Conservation (phyloP, 495 filamentous ascomycete species). For the Neohortaea acidophila region DNA sequence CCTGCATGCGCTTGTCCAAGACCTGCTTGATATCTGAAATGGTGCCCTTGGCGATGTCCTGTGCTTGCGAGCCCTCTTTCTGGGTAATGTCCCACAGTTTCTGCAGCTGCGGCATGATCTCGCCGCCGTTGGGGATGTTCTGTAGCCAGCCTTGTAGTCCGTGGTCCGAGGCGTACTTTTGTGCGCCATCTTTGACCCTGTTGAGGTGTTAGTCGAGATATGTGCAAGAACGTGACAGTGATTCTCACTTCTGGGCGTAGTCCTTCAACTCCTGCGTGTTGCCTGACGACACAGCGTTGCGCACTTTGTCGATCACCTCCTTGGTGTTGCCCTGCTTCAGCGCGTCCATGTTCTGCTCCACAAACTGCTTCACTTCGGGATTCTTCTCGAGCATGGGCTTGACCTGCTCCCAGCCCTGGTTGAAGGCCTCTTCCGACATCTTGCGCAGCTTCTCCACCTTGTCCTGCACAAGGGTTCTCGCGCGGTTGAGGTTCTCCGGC, state of each 20-base stretch:
- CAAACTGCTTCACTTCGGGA: conserved; percentile 46
- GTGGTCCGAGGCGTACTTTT: conserved; percentile 1
- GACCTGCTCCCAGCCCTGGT: conserved; percentile 45
- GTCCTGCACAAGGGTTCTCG: conserved; percentile 45
- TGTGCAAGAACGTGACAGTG: neutral
- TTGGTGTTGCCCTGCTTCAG: conserved; percentile 44
- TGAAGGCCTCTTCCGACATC: conserved; percentile 47
- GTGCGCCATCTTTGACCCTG: conserved; percentile 12
- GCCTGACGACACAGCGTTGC: conserved; percentile 38
- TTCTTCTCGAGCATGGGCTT: conserved; percentile 51
- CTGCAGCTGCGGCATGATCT: conserved; percentile 41
- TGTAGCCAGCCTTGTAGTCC: conserved; percentile 26
- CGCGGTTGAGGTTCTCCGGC: conserved; percentile 34
- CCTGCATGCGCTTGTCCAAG: conserved; percentile 30
- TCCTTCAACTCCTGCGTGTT: conserved; percentile 40
- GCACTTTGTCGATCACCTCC: conserved; percentile 39
- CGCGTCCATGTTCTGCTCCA: conserved; percentile 43
- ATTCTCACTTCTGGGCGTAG: conserved; percentile 33
- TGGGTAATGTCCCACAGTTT: conserved; percentile 38
- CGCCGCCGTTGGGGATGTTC: conserved; percentile 37
- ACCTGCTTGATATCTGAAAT: conserved; percentile 35
- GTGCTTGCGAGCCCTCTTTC: conserved; percentile 44
- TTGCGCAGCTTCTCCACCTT: conserved; percentile 45
- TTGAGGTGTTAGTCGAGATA: neutral
- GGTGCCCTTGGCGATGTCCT: conserved; percentile 46